Evolutionary conservation across 1,284 basidiomycete genomes (phyloP).

Genomic region (Mycosarcoma mackinlayi): DNA sequence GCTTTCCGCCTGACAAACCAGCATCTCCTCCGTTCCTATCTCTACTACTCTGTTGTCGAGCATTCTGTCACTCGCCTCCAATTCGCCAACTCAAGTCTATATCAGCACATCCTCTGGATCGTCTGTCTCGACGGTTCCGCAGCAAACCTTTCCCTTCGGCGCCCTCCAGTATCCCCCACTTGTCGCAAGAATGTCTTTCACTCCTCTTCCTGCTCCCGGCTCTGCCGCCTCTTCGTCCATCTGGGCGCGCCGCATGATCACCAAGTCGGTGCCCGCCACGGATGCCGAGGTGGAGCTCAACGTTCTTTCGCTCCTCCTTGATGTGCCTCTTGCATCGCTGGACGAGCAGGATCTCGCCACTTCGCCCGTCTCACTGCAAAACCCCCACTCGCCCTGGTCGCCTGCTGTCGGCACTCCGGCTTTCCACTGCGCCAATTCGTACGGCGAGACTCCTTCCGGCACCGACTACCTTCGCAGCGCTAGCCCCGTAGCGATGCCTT

Average conservation of each 20-base stretch:
- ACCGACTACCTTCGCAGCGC: background rate
- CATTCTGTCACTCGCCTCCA: too few relatives aligned
- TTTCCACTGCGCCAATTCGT: background rate
- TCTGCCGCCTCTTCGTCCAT: constrained; percentile 19
- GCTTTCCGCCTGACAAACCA: too few relatives aligned
- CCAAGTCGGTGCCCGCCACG: constrained; percentile 13
- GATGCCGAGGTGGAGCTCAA: constrained; percentile 39
- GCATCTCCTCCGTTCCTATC: too few relatives aligned
- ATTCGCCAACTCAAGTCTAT: too few relatives aligned
- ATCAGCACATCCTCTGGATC: too few relatives aligned
- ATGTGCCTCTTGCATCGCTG: constrained; percentile 22
- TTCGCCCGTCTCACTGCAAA: constrained; percentile 13
- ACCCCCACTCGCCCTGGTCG: constrained; percentile 11
- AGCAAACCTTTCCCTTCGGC: constrained; percentile 1
- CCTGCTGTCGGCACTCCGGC: background rate
- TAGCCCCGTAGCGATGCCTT: background rate
- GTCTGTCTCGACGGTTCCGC: constrained; percentile 12
- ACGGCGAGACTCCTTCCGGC: background rate
- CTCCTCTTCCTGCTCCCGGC: constrained; percentile 5
- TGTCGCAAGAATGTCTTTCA: constrained; percentile 15
- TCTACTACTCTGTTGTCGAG: too few relatives aligned
- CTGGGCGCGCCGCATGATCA: constrained; percentile 39
- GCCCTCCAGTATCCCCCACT: constrained; percentile 12
- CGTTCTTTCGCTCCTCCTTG: constrained; percentile 37
- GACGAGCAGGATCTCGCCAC: constrained; percentile 7